Conservation (phyloP, 306 rosid species). For the Corylus americana region DNA sequence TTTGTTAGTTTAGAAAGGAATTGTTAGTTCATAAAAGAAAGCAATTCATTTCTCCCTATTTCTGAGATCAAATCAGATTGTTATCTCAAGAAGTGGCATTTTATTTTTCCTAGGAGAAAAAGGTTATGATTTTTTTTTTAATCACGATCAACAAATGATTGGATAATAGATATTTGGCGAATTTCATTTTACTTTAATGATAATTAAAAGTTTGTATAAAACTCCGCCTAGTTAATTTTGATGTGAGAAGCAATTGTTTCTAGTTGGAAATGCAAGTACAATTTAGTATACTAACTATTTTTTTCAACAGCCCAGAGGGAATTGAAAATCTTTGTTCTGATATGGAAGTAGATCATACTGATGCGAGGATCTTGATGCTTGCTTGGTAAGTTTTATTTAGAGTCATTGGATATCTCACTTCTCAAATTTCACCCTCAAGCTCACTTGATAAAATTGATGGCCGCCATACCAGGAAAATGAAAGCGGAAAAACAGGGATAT, state of each 20-base stretch:
- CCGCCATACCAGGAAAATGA: constrained; percentile 84
- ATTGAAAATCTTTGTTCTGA: constrained; percentile 92
- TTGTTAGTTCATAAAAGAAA: too few relatives aligned
- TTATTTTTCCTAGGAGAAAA: not conserved
- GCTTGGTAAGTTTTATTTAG: constrained; percentile 73
- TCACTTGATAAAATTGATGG: constrained; percentile 42
- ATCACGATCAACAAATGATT: not conserved
- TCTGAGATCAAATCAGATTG: not conserved
- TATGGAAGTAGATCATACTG: constrained; percentile 86
- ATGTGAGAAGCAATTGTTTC: not conserved
- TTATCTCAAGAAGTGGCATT: not conserved
- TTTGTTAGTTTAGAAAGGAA: too few relatives aligned
- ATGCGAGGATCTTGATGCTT: constrained; percentile 96
- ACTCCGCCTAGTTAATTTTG: not conserved
- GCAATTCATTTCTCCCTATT: too few relatives aligned
- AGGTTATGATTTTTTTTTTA: not conserved
- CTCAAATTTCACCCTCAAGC: constrained; percentile 17
- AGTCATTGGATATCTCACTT: constrained; percentile 24
- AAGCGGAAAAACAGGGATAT: constrained; percentile 91
- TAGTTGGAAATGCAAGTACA: constrained; percentile 11
- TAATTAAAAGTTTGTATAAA: not conserved
- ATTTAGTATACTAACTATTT: constrained; percentile 18
- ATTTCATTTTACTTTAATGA: not conserved
- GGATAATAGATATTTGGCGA: not conserved
- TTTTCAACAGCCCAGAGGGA: constrained; percentile 89